Base-by-base conservation (phyloP, 208 protist genomes). In the Trypanosoma melophagium region DNA sequence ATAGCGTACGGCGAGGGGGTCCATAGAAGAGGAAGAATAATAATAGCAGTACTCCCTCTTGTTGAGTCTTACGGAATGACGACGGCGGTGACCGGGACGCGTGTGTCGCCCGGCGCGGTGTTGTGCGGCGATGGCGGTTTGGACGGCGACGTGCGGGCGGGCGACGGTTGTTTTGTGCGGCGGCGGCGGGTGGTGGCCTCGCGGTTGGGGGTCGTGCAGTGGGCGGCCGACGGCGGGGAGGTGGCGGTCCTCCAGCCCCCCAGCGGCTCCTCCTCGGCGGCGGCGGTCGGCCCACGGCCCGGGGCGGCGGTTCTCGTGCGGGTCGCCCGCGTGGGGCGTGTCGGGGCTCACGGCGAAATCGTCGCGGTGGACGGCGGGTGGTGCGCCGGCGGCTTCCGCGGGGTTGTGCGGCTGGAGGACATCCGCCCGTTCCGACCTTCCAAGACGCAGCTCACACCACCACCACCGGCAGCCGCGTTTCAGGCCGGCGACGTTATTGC, bases 371-470 rank as follows among this genome's bases (percentile, higher is more conserved):
- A 85, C 41, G 80, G 83, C 40, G 35, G 16, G 19, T 93, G 87
- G 85, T 90, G 80, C 66, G 84, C 79, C 41, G 38, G 65, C 63
- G 51, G 63, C 17, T 90, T 90, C 66, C 84, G 85, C 25, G 87
- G 87, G 21, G 79, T 89, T 5, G 66, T 93, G 35, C 84, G 84
- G 5, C 44, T 79, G 49, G 84, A 93, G 69, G 87, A 93, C 58
- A 90, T 93, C 47, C 79, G 85, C 5, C 84, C 87, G 0, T 93
- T 93, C 50, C 59, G 59, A 0, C 82, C 83, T 0, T 77, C 69
- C 2, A 83, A 82, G 38, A 84, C 91, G 9, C 54, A 84, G 65
- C 66, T 90, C 53, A 67, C 65, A 49, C 83, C 87, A 0, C 84
- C 80, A 17, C 51, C 82, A 5, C 87, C 83, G 3, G 61, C 87